Conservation (phyloP, 192 early-diverging fungal genomes). For the Chytriomyces confervae region DNA sequence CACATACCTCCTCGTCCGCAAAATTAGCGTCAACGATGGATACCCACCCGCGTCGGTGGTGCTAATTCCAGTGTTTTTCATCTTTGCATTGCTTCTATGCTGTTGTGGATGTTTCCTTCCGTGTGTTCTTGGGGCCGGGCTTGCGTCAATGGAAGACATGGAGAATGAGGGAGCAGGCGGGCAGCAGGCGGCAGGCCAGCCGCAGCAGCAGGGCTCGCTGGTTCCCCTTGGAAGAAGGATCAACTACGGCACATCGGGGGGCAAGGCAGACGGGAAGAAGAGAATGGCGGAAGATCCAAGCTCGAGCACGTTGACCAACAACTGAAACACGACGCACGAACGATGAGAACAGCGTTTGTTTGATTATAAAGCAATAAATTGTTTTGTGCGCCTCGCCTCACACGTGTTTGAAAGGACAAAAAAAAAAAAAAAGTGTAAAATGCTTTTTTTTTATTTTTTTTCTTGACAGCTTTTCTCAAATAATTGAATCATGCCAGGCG, state of each 20-base stretch:
- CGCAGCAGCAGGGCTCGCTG: background rate
- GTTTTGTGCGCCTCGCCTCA: too few species aligned
- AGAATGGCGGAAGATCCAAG: background rate
- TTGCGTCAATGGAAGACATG: constrained; percentile 23
- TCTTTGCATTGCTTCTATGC: constrained; percentile 49
- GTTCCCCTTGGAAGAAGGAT: constrained; percentile 12
- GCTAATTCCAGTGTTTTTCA: constrained; percentile 61
- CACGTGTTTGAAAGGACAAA: too few species aligned
- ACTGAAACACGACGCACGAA: background rate
- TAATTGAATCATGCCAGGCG: background rate
- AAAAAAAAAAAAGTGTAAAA: too few species aligned
- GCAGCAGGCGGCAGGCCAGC: background rate
- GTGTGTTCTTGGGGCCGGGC: constrained; percentile 35
- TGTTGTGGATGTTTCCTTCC: constrained; percentile 55
- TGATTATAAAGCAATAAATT: background rate
- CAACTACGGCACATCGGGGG: background rate
- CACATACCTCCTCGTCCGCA: constrained; percentile 49
- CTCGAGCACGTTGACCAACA: background rate
- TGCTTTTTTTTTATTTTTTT: constrained; percentile 7
- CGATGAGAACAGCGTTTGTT: background rate
- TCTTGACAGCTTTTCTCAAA: background rate
- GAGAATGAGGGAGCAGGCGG: constrained; percentile 1
- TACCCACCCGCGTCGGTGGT: constrained; percentile 52
- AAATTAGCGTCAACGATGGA: constrained; percentile 35
- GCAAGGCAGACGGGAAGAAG: background rate